Percentiles rank a stretch among this genome's conserved stretches.
Conservation (phyloP, 2,329 filamentous ascomycete species). For the Phyllosticta capitalensis region DNA sequence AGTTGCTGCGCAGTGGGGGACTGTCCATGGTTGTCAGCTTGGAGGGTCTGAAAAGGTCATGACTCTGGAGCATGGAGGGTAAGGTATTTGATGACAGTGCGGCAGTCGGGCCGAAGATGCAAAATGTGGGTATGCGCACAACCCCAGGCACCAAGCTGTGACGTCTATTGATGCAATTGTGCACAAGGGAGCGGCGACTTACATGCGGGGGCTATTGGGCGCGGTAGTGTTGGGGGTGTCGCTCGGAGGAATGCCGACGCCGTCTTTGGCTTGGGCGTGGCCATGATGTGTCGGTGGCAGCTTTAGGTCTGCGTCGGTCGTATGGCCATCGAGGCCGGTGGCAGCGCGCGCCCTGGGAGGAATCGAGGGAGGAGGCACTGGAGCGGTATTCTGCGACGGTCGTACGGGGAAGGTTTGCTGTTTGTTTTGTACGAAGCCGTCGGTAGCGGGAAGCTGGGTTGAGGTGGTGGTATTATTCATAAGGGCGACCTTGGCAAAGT, state of each 20-base stretch:
- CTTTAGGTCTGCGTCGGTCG: constrained; percentile 22
- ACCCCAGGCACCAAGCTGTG: constrained; percentile 4
- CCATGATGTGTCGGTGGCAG: constrained; percentile 16
- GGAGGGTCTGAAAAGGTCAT: constrained; percentile 10
- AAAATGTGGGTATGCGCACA: constrained; percentile 9
- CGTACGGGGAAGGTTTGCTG: constrained; percentile 1
- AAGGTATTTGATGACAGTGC: constrained; percentile 8
- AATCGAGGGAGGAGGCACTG: constrained; percentile 13
- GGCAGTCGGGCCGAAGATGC: constrained; percentile 10
- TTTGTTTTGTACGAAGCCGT: not conserved
- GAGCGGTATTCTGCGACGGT: constrained; percentile 16
- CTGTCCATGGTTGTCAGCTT: constrained; percentile 33
- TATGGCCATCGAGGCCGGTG: constrained; percentile 3
- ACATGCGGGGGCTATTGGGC: constrained; percentile 54
- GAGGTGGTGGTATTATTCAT: constrained; percentile 26
- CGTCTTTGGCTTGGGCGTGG: constrained; percentile 23
- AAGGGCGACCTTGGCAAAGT: constrained; percentile 41
- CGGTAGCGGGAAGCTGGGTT: constrained; percentile 16
- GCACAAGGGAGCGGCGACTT: constrained; percentile 20
- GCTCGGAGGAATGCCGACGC: constrained; percentile 46
- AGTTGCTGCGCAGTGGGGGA: constrained; percentile 61
- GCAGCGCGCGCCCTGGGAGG: constrained; percentile 10
- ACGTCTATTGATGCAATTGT: constrained; percentile 11
- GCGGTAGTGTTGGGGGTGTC: constrained; percentile 56
- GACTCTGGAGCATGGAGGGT: not conserved